These are phyloP conservation scores for Heliamphora ciliata DNA, from an alignment of 179 eudicot species.

Conservation along the genomic window DNA sequence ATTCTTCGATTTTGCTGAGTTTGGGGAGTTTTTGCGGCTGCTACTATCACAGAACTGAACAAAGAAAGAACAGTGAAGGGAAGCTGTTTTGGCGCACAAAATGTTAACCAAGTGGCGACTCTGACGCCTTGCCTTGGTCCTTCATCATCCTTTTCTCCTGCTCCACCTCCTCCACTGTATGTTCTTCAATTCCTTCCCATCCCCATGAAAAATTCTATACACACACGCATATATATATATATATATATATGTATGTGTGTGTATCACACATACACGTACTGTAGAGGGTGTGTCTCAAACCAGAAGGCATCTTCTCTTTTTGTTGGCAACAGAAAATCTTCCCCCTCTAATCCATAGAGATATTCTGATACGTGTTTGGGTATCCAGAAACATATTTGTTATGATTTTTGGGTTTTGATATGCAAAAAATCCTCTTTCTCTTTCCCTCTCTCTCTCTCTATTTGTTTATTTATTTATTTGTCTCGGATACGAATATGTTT, in stretches of 20 bases:
- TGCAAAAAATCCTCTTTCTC: not conserved
- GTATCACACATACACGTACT: not conserved
- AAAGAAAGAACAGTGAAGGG: not conserved
- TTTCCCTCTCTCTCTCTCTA: not conserved
- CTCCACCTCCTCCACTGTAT: slow-evolving; percentile 8
- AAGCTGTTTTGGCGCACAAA: not conserved
- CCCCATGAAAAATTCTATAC: not conserved
- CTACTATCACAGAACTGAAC: not conserved
- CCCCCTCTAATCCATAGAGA: not conserved
- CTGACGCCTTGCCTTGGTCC: not conserved
- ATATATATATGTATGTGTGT: not conserved
- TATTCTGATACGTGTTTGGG: not conserved
- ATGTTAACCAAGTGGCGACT: slow-evolving; percentile 6
- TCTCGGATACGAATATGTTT: not conserved
- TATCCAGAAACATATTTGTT: not conserved
- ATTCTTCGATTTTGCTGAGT: not conserved
- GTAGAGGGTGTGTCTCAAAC: not conserved
- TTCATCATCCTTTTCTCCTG: not conserved
- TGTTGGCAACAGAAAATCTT: not conserved
- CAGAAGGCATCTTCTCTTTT: not conserved
- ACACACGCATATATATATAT: not conserved
- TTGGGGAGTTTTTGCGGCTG: not conserved
- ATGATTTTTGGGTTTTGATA: not conserved
- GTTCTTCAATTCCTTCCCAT: slow-evolving; percentile 1
- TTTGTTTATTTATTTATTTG: not conserved